Conservation (phyloP, 1,139 yeast genomes). For the Suhomyces atakaporum region DNA sequence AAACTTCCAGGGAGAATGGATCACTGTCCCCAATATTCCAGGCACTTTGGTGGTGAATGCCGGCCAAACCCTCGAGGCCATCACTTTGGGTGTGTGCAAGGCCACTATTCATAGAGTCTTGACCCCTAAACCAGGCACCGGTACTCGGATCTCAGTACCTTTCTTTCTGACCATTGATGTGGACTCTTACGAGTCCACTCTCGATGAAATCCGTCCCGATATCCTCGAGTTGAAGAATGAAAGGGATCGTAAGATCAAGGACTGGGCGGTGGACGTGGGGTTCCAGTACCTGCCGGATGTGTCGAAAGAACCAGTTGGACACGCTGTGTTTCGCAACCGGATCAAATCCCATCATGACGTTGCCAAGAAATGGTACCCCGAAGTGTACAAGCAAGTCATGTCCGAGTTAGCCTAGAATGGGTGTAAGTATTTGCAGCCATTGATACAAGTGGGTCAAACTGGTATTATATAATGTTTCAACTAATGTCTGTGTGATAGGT, state of each 20-base stretch:
- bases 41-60: conserved; percentile 53
- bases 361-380: conserved; percentile 64
- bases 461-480: too few species aligned
- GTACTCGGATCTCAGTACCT: conserved; percentile 55
- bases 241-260: conserved; percentile 41
- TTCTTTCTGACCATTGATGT: conserved; percentile 57
- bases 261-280: conserved; percentile 49
- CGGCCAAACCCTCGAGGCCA: conserved; percentile 57
- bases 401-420: conserved; percentile 11
- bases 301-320: conserved; percentile 52
- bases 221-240: conserved; percentile 33
- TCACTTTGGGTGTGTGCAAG: conserved; percentile 54
- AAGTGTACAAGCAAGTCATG: conserved; percentile 38
- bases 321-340: conserved; percentile 62
- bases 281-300: conserved; percentile 52
- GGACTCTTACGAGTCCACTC: conserved; percentile 40
- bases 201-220: conserved; percentile 33
- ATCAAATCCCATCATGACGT: conserved; percentile 70
- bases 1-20: conserved; percentile 64
- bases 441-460: too few species aligned
- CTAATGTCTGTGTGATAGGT: too few species aligned
- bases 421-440: too few species aligned
- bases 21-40: conserved; percentile 48
- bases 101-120: conserved; percentile 71
- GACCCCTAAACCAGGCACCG: conserved; percentile 54